Evolutionary conservation across 257 asterid genomes (phyloP).

Genomic region (Capsicum baccatum): DNA sequence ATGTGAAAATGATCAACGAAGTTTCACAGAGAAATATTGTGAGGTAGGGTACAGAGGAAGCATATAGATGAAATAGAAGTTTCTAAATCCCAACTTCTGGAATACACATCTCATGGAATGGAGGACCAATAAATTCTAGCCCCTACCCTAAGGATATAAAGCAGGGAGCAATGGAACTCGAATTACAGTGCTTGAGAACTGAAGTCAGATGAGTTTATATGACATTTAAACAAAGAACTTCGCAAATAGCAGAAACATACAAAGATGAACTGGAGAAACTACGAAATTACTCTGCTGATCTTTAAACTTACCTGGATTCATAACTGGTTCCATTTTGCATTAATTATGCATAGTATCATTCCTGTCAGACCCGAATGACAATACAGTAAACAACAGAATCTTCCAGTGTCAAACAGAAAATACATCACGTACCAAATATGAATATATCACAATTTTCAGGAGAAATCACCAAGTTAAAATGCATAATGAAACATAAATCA

Average conservation of each 20-base stretch:
- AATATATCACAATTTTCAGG: background rate
- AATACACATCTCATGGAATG: background rate
- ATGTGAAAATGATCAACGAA: background rate
- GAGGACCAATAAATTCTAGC: background rate
- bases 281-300: background rate
- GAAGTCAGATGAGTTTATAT: background rate
- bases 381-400: background rate
- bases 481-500: background rate
- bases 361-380: background rate
- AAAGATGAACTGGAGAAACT: background rate
- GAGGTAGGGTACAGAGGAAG: background rate
- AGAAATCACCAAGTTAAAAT: conserved; percentile 8
- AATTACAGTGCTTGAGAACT: background rate
- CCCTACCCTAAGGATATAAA: background rate
- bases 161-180: background rate
- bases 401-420: background rate
- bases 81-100: conserved; percentile 8
- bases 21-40: background rate
- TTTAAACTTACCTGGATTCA: background rate
- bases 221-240: background rate
- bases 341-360: background rate
- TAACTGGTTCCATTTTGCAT: background rate
- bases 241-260: background rate
- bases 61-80: conserved; percentile 5
- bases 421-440: background rate